Conservation (phyloP, 805 yeast genomes). For the Yarrowia sp. region DNA sequence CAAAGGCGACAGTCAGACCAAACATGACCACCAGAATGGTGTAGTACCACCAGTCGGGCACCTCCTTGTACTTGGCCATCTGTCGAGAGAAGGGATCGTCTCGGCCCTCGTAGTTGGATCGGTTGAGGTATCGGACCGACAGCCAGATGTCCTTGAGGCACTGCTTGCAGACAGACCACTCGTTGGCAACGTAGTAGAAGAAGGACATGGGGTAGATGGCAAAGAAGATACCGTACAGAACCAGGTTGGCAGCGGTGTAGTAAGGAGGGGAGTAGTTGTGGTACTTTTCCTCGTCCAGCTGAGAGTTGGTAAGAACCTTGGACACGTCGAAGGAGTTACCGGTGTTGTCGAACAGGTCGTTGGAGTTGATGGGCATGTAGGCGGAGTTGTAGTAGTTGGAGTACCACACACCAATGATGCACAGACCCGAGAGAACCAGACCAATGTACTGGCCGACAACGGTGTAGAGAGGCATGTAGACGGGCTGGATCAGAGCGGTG, state of each 20-base stretch:
- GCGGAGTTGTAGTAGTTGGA: constrained; percentile 60
- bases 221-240: constrained; percentile 60
- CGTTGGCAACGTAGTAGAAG: constrained; percentile 56
- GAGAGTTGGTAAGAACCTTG: constrained; percentile 53
- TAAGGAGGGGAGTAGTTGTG: constrained; percentile 63
- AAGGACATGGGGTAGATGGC: constrained; percentile 62
- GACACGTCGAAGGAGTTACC: constrained; percentile 56
- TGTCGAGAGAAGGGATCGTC: constrained; percentile 58
- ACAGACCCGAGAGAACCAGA: constrained; percentile 39
- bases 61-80: constrained; percentile 59
- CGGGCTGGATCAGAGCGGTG: constrained; percentile 40
- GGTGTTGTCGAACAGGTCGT: constrained; percentile 52
- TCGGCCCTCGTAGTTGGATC: constrained; percentile 51
- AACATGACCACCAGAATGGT: constrained; percentile 53
- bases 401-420: constrained; percentile 51
- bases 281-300: constrained; percentile 56
- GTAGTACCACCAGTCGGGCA: constrained; percentile 62
- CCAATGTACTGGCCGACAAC: constrained; percentile 39
- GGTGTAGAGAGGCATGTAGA: constrained; percentile 42
- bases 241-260: constrained; percentile 62
- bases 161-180: constrained; percentile 50
- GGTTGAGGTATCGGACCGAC: constrained; percentile 28
- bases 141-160: constrained; percentile 35
- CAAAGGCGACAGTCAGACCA: constrained; percentile 55
- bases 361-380: constrained; percentile 60